Evolutionary conservation across 805 yeast species (phyloP).

Genomic region (Ogataea allantospora): DNA sequence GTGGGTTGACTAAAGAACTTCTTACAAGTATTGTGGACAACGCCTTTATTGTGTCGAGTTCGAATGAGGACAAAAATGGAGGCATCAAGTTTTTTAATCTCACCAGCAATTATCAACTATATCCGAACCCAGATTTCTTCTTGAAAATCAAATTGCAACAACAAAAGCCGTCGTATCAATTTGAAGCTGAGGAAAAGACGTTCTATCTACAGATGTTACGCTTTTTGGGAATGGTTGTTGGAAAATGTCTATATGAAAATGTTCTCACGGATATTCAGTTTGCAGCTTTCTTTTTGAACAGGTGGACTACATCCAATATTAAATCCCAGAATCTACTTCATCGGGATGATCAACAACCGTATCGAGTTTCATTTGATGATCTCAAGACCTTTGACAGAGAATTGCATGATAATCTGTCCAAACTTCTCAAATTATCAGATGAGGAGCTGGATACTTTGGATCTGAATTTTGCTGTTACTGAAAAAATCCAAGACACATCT

Average conservation of each 20-base stretch:
- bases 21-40: slow-evolving; percentile 68
- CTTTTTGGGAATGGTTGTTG: slow-evolving; percentile 81
- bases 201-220: slow-evolving; percentile 36
- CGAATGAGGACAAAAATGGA: slow-evolving; percentile 24
- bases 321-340: slow-evolving; percentile 15
- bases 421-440: slow-evolving; percentile 53
- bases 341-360: slow-evolving; percentile 29
- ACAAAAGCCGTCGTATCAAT: slow-evolving; percentile 25
- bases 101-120: slow-evolving; percentile 56
- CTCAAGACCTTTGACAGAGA: slow-evolving; percentile 67
- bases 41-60: slow-evolving; percentile 51
- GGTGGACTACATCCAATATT: slow-evolving; percentile 45
- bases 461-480: slow-evolving; percentile 64
- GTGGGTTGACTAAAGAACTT: slow-evolving; percentile 92
- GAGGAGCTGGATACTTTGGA: slow-evolving; percentile 59
- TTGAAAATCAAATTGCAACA: slow-evolving; percentile 28
- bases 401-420: slow-evolving; percentile 61
- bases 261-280: slow-evolving; percentile 79
- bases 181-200: slow-evolving; percentile 23
- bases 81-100: slow-evolving; percentile 39
- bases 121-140: slow-evolving; percentile 61
- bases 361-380: slow-evolving; percentile 73
- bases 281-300: slow-evolving; percentile 80
- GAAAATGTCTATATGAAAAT: slow-evolving; percentile 84
- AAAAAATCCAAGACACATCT: slow-evolving; percentile 36